Percentiles rank a stretch among this genome's conserved stretches.
phyloP scores from a whole-genome alignment of 345 rosid genomes.

The Aquilaria sinensis region DNA sequence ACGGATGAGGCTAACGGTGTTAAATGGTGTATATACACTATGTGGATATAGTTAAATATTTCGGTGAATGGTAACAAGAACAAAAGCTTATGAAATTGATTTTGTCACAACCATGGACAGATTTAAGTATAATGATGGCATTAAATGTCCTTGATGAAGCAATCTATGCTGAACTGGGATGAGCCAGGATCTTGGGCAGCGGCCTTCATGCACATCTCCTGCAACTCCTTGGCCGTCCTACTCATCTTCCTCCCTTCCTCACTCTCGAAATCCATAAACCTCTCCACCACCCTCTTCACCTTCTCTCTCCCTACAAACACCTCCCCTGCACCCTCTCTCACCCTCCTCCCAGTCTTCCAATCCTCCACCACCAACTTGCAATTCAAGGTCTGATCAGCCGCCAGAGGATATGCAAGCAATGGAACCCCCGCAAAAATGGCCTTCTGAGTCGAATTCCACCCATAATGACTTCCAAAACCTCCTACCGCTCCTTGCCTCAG shows the following conservation, averaged over 20 bases:
- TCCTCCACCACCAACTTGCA: slow-evolving; percentile 48
- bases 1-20: too few species aligned
- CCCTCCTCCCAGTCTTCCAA: slow-evolving; percentile 53
- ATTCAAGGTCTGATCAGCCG: slow-evolving; percentile 41
- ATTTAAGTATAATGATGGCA: too few species aligned
- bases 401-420: slow-evolving; percentile 38
- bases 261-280: slow-evolving; percentile 23
- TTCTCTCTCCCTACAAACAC: slow-evolving; percentile 29
- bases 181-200: too few species aligned
- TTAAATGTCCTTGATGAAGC: too few species aligned
- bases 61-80: too few species aligned
- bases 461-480: slow-evolving; percentile 67
- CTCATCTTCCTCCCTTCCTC: slow-evolving; percentile 25
- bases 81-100: too few species aligned
- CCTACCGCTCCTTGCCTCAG: slow-evolving; percentile 41
- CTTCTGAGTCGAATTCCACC: slow-evolving; percentile 60
- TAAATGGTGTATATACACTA: too few species aligned
- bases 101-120: too few species aligned
- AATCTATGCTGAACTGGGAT: too few species aligned
- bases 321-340: slow-evolving; percentile 11
- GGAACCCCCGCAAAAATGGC: slow-evolving; percentile 46
- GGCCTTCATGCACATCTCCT: slow-evolving; percentile 7
- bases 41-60: too few species aligned
- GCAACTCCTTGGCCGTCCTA: slow-evolving; percentile 19
- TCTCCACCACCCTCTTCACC: slow-evolving; percentile 17